Conservation (phyloP, 139 green algal genomes). For the Marvania coccoides region DNA sequence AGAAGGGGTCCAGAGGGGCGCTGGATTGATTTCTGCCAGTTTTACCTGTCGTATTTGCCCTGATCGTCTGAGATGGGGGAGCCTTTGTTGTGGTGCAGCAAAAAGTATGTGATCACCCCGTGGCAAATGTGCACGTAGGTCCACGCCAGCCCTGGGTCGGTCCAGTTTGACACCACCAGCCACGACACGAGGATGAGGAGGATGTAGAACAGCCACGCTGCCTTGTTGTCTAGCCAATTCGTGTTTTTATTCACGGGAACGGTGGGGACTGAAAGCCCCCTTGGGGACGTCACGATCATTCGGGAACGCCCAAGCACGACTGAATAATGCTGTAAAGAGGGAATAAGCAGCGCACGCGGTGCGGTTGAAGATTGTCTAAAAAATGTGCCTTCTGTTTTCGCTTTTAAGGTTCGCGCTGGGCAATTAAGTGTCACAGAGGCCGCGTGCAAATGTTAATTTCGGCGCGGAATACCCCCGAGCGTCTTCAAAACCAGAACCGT, state of each 20-base stretch:
- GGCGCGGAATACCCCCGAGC: too few species aligned
- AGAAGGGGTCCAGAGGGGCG: too few species aligned
- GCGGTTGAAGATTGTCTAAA: not conserved
- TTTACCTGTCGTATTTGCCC: conserved; percentile 65
- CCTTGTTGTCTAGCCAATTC: conserved; percentile 27
- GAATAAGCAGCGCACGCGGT: too few species aligned
- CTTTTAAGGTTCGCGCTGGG: too few species aligned
- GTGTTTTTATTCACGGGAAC: conserved; percentile 25
- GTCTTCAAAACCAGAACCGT: too few species aligned
- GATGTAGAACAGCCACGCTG: conserved; percentile 72
- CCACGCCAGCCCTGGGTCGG: conserved; percentile 75
- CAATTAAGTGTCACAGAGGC: too few species aligned
- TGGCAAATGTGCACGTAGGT: conserved; percentile 81
- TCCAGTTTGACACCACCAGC: conserved; percentile 52
- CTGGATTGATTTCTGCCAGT: too few species aligned
- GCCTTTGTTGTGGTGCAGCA: conserved; percentile 86
- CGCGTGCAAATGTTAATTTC: too few species aligned
- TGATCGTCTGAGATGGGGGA: conserved; percentile 61
- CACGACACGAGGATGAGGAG: conserved; percentile 59
- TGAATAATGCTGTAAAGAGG: too few species aligned
- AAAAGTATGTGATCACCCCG: conserved; percentile 69
- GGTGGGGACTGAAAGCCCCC: not conserved
- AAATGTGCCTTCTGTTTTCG: not conserved
- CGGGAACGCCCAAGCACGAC: too few species aligned
- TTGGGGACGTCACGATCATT: not conserved